Percentiles rank a stretch among this genome's conserved stretches.
Evolutionary conservation across 75 land plant species (phyloP).

Genomic region (Sequoia sempervirens): DNA sequence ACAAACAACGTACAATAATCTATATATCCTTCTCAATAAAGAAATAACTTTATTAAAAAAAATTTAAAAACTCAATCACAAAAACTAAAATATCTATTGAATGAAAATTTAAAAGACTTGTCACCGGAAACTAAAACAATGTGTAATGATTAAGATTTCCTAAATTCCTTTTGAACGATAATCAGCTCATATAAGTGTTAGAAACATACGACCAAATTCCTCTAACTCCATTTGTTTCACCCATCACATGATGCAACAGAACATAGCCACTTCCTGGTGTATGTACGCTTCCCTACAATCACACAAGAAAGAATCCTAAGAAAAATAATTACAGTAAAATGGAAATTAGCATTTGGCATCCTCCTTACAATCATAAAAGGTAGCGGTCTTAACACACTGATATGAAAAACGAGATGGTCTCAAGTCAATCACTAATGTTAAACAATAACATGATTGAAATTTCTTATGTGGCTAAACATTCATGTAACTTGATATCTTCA

Average conservation of each 20-base stretch:
- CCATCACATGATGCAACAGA: slow-evolving; percentile 97
- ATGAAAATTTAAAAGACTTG: not conserved
- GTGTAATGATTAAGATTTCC: not conserved
- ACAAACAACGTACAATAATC: not conserved
- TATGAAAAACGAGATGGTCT: not conserved
- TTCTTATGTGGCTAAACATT: not conserved
- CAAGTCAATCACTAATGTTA: not conserved
- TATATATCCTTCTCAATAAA: not conserved
- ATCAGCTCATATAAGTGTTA: not conserved
- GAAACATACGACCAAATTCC: slow-evolving; percentile 97
- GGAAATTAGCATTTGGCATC: not conserved
- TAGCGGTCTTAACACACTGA: not conserved
- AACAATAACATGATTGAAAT: not conserved
- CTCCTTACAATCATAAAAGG: not conserved
- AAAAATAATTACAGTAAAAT: not conserved
- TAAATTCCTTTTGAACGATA: not conserved
- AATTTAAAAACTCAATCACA: not conserved
- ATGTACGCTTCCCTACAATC: slow-evolving; percentile 64
- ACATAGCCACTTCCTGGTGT: slow-evolving; percentile 99
- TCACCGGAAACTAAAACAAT: not conserved
- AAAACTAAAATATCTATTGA: not conserved
- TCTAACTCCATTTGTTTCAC: slow-evolving; percentile 92
- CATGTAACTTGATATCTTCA: not conserved
- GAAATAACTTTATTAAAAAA: not conserved
- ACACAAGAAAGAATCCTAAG: not conserved